Conservation (phyloP, 352 stramenopile genomes). For the Saprolegnia diclina region DNA sequence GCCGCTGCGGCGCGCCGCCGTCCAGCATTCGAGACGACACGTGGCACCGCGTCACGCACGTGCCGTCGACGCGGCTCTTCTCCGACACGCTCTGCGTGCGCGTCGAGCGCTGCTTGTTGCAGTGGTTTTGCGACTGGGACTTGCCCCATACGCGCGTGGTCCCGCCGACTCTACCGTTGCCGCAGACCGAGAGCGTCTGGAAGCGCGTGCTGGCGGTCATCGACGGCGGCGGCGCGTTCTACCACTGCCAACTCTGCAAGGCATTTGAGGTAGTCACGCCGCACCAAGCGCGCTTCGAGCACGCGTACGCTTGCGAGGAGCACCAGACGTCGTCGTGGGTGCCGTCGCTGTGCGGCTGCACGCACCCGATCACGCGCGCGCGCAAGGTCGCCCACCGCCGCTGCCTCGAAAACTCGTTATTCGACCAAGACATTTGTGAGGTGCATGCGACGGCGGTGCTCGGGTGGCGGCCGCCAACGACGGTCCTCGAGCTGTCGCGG, state of each 20-base stretch:
- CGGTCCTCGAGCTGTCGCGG: not conserved
- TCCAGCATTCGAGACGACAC: not conserved
- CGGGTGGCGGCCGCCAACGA: not conserved
- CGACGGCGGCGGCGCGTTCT: slow-evolving; percentile 24
- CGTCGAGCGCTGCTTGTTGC: not conserved
- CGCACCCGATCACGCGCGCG: slow-evolving; percentile 32
- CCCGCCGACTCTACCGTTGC: not conserved
- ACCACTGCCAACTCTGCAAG: slow-evolving; percentile 39
- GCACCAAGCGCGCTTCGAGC: slow-evolving; percentile 32
- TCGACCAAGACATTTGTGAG: not conserved
- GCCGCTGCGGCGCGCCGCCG: too few relatives aligned
- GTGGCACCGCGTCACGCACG: not conserved
- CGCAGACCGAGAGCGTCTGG: not conserved
- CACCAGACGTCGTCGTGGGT: slow-evolving; percentile 42
- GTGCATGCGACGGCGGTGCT: not conserved
- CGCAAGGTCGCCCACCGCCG: slow-evolving; percentile 6
- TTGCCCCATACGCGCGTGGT: not conserved
- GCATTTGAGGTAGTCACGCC: slow-evolving; percentile 34
- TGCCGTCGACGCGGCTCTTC: not conserved
- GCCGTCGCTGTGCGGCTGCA: slow-evolving; percentile 35
- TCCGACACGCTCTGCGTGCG: not conserved
- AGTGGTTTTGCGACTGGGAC: not conserved
- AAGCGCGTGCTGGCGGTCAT: not conserved
- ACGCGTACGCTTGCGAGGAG: slow-evolving; percentile 31
- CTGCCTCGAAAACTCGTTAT: not conserved